Evolutionary conservation across 1,284 basidiomycete species (phyloP), one percentile per base, ranked within the genome.

Genomic region (Earliella scabrosa): DNA sequence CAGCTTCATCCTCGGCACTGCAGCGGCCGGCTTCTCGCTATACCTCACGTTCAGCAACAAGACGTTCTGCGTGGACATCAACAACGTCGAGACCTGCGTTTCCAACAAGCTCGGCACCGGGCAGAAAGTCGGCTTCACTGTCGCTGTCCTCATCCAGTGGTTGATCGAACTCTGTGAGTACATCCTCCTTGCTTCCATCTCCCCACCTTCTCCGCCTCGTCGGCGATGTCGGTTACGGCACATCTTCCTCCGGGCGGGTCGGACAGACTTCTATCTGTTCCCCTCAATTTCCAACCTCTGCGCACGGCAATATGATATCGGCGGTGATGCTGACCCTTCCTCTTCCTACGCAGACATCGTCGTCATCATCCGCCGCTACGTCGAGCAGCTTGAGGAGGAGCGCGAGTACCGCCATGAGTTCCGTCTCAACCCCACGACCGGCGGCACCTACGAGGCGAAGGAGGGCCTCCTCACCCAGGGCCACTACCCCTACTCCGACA

Each of bases 131-230:
- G 54, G 67, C 18, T 50, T 65, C 52, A 68, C 66, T 32, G 49
- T 61, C 55, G 41, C 58, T 49, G 43, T 49, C 50, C 53, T 77
- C 40, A 46, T 81, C 34, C 69, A 72, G 39, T 79, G 82, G 77
- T 60, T 83, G 44, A 63, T 83, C 47, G 71, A 82, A 62, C 72
- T 81, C 43, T 85, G 82, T 83, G 63, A 54, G 80, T 77, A 14
- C 34, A 18, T 44, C 44, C 14, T 43, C 38, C 27, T 31, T 24
- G 26, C 50, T 44, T 31, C 40, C 16, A 4, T 32, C 24, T 26
- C 50, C 48, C 36, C 18, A n/a, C 21, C 20, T 41, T 39, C 36
- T 29, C 27, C 18, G 31, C 10, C 26, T 6, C 23, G 14, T 10
- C 35, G 47, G 11, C 24, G 9, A 39, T 29, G 24, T 24, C 47